These are phyloP conservation scores for Penicillium sp. DNA, from an alignment of 2,329 filamentous ascomycete species.

Conservation along the genomic window DNA sequence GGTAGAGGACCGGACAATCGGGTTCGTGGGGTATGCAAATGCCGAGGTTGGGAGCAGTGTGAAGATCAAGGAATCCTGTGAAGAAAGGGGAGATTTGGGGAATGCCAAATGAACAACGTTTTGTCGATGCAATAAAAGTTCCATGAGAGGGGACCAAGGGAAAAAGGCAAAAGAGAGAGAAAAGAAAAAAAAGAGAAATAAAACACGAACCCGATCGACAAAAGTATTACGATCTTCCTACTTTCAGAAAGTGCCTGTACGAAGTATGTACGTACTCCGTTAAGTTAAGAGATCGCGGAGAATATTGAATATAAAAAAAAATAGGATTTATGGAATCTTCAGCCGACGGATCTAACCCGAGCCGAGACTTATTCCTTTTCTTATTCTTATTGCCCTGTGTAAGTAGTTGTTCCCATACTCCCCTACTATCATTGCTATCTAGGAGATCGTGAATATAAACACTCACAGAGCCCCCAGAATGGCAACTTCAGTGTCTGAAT, in stretches of 20 bases:
- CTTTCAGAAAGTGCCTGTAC: no score
- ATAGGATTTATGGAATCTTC: slow-evolving; percentile 28
- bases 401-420: no score
- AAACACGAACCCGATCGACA: slow-evolving; percentile 27
- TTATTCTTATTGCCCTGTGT: background rate
- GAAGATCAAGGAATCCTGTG: slow-evolving; percentile 23
- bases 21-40: slow-evolving; percentile 16
- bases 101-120: slow-evolving; percentile 8
- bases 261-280: no score
- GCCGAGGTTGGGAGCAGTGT: slow-evolving; percentile 20
- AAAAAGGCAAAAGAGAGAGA: background rate
- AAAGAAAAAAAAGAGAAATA: background rate
- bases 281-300: slow-evolving; percentile 2
- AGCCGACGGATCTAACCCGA: slow-evolving; percentile 25
- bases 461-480: slow-evolving; percentile 24
- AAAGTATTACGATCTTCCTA: slow-evolving; percentile 24
- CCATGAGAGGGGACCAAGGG: background rate
- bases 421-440: no score
- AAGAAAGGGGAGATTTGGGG: slow-evolving; percentile 11
- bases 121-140: background rate
- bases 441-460: background rate
- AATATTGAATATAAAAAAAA: slow-evolving; percentile 19
- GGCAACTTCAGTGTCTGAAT: slow-evolving; percentile 28
- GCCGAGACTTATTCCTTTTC: background rate
- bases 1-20: slow-evolving; percentile 8